Evolutionary conservation across 2,329 filamentous ascomycete genomes (phyloP), one percentile per base, ranked within the genome.

Genomic region (Xylariaceae sp.): DNA sequence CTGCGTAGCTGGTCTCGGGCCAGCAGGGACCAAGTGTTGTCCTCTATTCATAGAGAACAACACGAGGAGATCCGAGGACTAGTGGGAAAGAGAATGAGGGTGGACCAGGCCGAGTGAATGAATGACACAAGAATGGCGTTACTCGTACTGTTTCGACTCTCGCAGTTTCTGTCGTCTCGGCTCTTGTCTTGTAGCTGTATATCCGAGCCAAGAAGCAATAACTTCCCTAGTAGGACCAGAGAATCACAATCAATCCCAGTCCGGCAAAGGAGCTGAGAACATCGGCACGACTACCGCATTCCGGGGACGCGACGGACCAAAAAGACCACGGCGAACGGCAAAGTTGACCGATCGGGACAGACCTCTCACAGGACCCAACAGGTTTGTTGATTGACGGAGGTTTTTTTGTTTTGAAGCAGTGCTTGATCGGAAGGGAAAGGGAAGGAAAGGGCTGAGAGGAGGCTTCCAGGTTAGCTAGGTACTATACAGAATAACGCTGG

Each of bases 201-300:
- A 38, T 34, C 13, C 27, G 26, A 26, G 26, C 11, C 19, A 33
- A 31, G 31, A 38, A 23, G 16, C 32, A 19, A 13, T 27, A 16
- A 29, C 16, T 27, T 41, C 38, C 46, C 38, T 31, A 38, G 38
- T 40, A 38, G 34, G 43, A 38, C 47, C 41, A 45, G 38, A 50
- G 44, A 44, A 33, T 51, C 49, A 48, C 51, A 52, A 52, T 51
- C 49, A 52, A 54, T 63, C 71, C 72, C 72, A 76, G 74, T 77
- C 74, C 74, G 64, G 67, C 69, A 63, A 73, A 66, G 74, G 73
- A 76, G 68, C 72, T 76, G 73, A 76, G 72, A 62, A 60, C 64
- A 66, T 64, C 62, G 64, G 66, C 62, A 59, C 59, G 62, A 65
- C 70, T 76, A 76, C 73, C 72, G 70, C 74, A 78, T 78, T 71